Percentiles rank a stretch among this genome's conserved stretches.
Evolutionary conservation across 768 basidiomycete species (phyloP).

Genomic region (Kwoniella shandongensis): DNA sequence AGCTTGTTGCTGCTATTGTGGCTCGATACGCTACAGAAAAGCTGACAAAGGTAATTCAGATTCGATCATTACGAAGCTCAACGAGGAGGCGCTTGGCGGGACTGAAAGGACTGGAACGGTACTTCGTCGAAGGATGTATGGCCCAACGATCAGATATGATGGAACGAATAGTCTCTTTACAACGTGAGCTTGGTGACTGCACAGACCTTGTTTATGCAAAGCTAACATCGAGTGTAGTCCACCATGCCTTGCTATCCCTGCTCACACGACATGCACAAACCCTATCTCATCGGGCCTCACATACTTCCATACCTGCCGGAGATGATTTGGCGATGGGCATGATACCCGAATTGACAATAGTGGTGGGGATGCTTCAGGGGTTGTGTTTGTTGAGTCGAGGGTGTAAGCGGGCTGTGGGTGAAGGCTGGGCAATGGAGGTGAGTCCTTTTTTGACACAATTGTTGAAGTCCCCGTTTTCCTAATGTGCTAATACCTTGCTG

Average conservation of each 20-base stretch:
- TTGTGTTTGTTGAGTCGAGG: conserved; percentile 28
- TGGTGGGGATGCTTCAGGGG: conserved; percentile 37
- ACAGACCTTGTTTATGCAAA: not conserved
- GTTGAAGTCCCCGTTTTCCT: not conserved
- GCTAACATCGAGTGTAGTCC: conserved; percentile 19
- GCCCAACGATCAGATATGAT: not conserved
- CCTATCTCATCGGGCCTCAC: conserved; percentile 19
- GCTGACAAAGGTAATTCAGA: conserved; percentile 3
- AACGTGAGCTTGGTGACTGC: conserved; percentile 8
- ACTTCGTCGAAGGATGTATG: conserved; percentile 23
- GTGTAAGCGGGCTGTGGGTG: conserved; percentile 28
- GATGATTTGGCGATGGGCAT: conserved; percentile 27
- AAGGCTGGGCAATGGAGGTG: conserved; percentile 45
- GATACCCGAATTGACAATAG: conserved; percentile 27
- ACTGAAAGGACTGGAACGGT: conserved; percentile 18
- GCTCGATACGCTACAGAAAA: not conserved
- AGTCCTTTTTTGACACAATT: conserved; percentile 1
- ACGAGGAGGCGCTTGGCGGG: conserved; percentile 18
- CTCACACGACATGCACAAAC: conserved; percentile 36
- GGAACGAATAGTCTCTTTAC: conserved; percentile 7
- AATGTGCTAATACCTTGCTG: not conserved
- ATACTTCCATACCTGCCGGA: conserved; percentile 21
- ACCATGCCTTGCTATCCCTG: conserved; percentile 32
- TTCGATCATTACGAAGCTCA: conserved; percentile 28
- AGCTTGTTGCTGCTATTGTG: not conserved